Evolutionary conservation across 257 asterid species (phyloP).

Genomic region (Salvia miltiorrhiza): DNA sequence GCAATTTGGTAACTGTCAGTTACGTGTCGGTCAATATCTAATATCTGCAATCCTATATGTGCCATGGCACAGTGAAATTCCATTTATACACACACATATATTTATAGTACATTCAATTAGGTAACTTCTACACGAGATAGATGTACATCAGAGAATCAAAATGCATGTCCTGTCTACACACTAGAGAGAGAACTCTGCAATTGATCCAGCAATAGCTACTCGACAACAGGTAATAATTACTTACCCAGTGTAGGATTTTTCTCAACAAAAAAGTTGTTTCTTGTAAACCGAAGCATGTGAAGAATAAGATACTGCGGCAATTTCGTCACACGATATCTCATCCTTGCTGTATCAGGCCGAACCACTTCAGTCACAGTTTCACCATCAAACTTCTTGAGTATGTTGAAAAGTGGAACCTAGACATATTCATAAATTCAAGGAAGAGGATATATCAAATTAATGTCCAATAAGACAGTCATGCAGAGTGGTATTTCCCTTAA

Average conservation of each 20-base stretch:
- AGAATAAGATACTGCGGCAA: conserved; percentile 79
- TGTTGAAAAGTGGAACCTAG: conserved; percentile 96
- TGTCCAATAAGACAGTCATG: conserved; percentile 3
- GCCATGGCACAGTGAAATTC: background rate
- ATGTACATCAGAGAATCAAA: background rate
- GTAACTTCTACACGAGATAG: background rate
- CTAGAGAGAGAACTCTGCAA: background rate
- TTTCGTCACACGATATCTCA: conserved; percentile 86
- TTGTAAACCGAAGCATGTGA: conserved; percentile 90
- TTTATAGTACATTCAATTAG: background rate
- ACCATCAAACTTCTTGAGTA: conserved; percentile 91
- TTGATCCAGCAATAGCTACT: no score
- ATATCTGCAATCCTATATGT: background rate
- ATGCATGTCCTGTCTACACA: background rate
- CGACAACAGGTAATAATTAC: conserved; percentile 21
- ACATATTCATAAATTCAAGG: conserved; percentile 19
- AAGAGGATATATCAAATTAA: background rate
- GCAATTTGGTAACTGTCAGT: background rate
- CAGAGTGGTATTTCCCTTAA: background rate
- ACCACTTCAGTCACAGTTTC: conserved; percentile 91
- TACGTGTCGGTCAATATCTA: background rate
- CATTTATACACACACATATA: background rate
- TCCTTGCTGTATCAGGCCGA: conserved; percentile 87
- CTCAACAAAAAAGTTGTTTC: conserved; percentile 91
- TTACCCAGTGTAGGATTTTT: conserved; percentile 97